These are phyloP conservation scores for Xylaria sp. DNA, from an alignment of 2,329 filamentous ascomycete genomes.

Conservation along the genomic window DNA sequence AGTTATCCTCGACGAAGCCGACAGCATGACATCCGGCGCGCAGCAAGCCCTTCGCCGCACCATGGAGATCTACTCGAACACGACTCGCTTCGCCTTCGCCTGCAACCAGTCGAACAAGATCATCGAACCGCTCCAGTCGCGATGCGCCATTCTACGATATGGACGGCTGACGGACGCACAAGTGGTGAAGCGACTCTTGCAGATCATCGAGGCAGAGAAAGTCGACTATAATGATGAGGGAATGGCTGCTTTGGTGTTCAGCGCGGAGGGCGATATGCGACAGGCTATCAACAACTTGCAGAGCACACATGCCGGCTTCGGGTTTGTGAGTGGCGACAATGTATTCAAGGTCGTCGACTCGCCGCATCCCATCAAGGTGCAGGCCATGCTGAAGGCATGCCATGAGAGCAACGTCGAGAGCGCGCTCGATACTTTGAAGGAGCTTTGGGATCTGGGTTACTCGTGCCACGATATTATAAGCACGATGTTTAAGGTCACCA, in stretches of 20 bases:
- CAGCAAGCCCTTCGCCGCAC: conserved; percentile 94
- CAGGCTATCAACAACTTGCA: conserved; percentile 99
- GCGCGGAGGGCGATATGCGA: conserved; percentile 97
- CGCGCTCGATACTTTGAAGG: conserved; percentile 85
- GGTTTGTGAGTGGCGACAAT: conserved; percentile 96
- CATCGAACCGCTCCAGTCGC: conserved; percentile 97
- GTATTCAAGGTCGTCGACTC: conserved; percentile 98
- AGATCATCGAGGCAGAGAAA: conserved; percentile 92
- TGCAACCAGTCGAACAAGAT: conserved; percentile 99
- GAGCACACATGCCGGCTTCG: conserved; percentile 91
- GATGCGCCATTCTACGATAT: conserved; percentile 95
- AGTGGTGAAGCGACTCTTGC: conserved; percentile 87
- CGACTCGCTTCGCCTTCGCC: conserved; percentile 95
- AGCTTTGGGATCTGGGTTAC: conserved; percentile 95
- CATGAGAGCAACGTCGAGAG: conserved; percentile 91
- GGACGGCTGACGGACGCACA: conserved; percentile 91
- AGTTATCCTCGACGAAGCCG: conserved; percentile 96
- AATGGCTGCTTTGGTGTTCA: conserved; percentile 94
- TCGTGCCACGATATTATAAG: conserved; percentile 99
- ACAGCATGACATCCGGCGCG: conserved; percentile 96
- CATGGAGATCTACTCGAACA: conserved; percentile 99
- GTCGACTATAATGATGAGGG: conserved; percentile 94
- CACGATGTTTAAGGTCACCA: conserved; percentile 99
- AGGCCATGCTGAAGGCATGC: conserved; percentile 98
- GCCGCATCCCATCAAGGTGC: conserved; percentile 97